Conservation (phyloP, 2,329 filamentous ascomycete species). For the Neophaeococcomyces mojaviensis region DNA sequence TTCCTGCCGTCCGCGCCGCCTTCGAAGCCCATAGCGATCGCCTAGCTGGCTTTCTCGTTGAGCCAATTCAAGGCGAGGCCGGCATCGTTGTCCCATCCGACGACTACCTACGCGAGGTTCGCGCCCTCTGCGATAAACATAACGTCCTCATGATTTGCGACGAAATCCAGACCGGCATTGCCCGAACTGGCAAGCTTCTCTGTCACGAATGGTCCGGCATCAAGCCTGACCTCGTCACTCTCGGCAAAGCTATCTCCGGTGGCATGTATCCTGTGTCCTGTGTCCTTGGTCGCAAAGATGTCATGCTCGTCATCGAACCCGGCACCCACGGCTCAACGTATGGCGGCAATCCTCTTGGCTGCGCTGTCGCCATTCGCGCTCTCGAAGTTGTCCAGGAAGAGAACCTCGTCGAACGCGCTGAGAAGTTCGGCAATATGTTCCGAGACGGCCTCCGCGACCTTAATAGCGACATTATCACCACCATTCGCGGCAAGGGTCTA, state of each 20-base stretch:
- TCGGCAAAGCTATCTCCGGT: slow-evolving; percentile 95
- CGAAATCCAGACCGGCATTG: slow-evolving; percentile 97
- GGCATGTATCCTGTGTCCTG: slow-evolving; percentile 99
- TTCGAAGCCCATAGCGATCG: slow-evolving; percentile 74
- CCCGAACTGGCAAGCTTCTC: slow-evolving; percentile 85
- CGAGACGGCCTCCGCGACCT: slow-evolving; percentile 68
- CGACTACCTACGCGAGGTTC: slow-evolving; percentile 72
- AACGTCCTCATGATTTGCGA: slow-evolving; percentile 95
- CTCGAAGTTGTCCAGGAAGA: slow-evolving; percentile 92
- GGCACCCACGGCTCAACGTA: slow-evolving; percentile 98
- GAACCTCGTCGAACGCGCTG: slow-evolving; percentile 73
- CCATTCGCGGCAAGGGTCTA: slow-evolving; percentile 83
- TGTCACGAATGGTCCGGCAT: slow-evolving; percentile 92
- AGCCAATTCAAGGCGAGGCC: slow-evolving; percentile 95
- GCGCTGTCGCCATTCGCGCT: slow-evolving; percentile 89
- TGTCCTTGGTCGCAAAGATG: slow-evolving; percentile 76
- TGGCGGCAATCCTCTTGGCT: slow-evolving; percentile 91
- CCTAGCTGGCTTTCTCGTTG: slow-evolving; percentile 86
- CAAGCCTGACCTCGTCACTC: slow-evolving; percentile 87
- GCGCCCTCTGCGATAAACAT: slow-evolving; percentile 85
- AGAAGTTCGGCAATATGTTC: slow-evolving; percentile 74
- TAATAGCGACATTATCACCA: slow-evolving; percentile 70
- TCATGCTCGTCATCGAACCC: slow-evolving; percentile 93
- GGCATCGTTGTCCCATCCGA: slow-evolving; percentile 92
- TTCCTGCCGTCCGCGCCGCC: slow-evolving; percentile 68